Evolutionary conservation across 768 basidiomycete genomes (phyloP).

Genomic region (Hortiboletus campestris): DNA sequence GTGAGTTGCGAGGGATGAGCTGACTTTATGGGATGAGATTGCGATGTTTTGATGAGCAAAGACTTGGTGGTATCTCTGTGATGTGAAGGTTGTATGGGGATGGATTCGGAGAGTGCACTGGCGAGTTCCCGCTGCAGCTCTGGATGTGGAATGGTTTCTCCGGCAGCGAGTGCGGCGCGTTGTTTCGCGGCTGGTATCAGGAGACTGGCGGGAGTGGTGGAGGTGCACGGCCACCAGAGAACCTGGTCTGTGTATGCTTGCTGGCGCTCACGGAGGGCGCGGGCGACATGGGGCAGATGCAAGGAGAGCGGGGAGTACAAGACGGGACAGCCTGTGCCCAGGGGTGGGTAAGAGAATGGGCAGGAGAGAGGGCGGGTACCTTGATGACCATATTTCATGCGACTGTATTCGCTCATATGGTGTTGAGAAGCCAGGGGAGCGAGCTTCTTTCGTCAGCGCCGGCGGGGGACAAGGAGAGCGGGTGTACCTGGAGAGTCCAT

Average conservation of each 20-base stretch:
- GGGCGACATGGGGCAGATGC: constrained; percentile 56
- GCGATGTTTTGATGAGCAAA: constrained; percentile 60
- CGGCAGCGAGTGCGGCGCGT: constrained; percentile 22
- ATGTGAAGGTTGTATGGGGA: constrained; percentile 3
- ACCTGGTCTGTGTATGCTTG: constrained; percentile 32
- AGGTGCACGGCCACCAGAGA: constrained; percentile 50
- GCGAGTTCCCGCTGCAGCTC: constrained; percentile 49
- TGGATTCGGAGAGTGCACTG: constrained; percentile 53
- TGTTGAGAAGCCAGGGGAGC: constrained; percentile 68
- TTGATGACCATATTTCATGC: constrained; percentile 59
- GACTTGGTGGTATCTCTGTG: background rate
- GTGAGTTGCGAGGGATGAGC: constrained; percentile 18
- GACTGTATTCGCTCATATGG: constrained; percentile 69
- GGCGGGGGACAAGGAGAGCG: background rate
- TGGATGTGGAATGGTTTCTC: constrained; percentile 13
- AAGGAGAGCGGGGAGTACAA: constrained; percentile 63
- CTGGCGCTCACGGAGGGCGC: constrained; percentile 54
- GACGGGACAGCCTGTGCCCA: constrained; percentile 51
- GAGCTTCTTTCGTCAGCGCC: constrained; percentile 36
- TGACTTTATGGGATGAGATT: constrained; percentile 82
- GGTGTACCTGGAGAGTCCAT: constrained; percentile 26
- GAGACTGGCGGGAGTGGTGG: background rate
- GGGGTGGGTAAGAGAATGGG: background rate
- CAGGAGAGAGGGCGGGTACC: constrained; percentile 17
- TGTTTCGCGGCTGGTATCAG: constrained; percentile 23